phyloP scores from a whole-genome alignment of 2,329 filamentous ascomycete species.

The Fusarium virguliforme region DNA sequence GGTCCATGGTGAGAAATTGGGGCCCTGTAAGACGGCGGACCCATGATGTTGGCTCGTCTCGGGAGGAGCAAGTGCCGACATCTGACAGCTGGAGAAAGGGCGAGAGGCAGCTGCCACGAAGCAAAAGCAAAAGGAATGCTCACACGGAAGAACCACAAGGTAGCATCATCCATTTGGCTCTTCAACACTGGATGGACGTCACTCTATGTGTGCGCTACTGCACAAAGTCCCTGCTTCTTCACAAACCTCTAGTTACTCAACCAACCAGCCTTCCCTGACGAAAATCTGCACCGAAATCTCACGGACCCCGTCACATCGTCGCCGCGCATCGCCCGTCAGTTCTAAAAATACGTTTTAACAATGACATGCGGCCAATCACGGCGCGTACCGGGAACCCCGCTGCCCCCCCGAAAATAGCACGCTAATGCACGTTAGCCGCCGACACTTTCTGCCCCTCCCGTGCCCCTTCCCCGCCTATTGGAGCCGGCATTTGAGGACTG shows the following conservation, averaged over 20 bases:
- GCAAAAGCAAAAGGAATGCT: neutral
- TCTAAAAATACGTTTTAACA: constrained; percentile 40
- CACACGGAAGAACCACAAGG: constrained; percentile 1
- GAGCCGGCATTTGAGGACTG: neutral
- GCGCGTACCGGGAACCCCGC: constrained; percentile 24
- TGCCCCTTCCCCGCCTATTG: neutral
- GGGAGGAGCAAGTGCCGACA: constrained; percentile 13
- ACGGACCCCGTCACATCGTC: constrained; percentile 35
- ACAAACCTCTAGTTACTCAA: neutral
- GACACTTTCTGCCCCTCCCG: constrained; percentile 6
- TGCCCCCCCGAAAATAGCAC: constrained; percentile 40
- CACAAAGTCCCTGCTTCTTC: constrained; percentile 15
- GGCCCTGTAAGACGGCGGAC: neutral
- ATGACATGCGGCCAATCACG: constrained; percentile 33
- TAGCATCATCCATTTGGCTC: neutral
- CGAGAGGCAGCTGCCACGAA: neutral
- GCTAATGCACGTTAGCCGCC: constrained; percentile 51
- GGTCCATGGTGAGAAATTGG: constrained; percentile 1
- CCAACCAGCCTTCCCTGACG: constrained; percentile 20
- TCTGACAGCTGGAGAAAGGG: constrained; percentile 23
- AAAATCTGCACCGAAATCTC: constrained; percentile 34
- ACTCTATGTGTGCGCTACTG: constrained; percentile 11
- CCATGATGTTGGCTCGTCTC: constrained; percentile 18
- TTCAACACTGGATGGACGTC: neutral
- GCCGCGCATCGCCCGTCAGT: constrained; percentile 28